These are phyloP conservation scores for Blastomyces percursus DNA, from an alignment of 2,329 filamentous ascomycete genomes.

Conservation along the genomic window DNA sequence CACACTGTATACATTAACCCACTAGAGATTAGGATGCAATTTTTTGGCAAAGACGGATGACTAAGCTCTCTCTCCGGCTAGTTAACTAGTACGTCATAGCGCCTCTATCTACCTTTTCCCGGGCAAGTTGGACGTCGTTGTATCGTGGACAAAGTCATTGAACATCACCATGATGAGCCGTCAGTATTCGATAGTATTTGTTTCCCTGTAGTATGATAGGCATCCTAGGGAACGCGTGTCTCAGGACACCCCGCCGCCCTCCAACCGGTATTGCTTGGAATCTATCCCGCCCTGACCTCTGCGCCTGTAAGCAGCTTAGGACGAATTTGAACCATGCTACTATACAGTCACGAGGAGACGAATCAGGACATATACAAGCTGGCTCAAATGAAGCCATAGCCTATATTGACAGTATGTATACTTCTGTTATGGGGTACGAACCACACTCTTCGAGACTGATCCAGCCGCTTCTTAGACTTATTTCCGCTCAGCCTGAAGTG, in stretches of 20 bases:
- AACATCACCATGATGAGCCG: background rate
- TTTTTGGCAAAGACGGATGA: background rate
- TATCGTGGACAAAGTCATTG: background rate
- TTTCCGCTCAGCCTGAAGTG: constrained; percentile 69
- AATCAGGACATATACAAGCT: constrained; percentile 71
- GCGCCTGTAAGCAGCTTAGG: background rate
- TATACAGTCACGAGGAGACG: constrained; percentile 45
- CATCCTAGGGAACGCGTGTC: constrained; percentile 5
- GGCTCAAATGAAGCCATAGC: constrained; percentile 67
- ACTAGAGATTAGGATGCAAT: too few species aligned
- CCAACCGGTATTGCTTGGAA: background rate
- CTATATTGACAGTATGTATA: constrained; percentile 70
- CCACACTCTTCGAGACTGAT: background rate
- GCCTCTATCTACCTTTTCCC: background rate
- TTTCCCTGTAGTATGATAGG: constrained; percentile 7
- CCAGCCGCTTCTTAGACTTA: constrained; percentile 48
- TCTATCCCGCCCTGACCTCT: background rate
- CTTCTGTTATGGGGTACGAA: background rate
- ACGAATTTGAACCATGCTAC: background rate
- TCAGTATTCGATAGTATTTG: background rate
- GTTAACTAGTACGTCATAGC: background rate
- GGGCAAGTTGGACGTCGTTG: background rate
- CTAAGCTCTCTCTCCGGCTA: background rate
- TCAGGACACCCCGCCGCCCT: background rate
- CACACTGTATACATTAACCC: too few species aligned